A percentile compares a stretch with the other conserved stretches of the same genome.
These are phyloP conservation scores for Candida insectorum DNA, from an alignment of 805 yeast genomes.

Conservation along the genomic window DNA sequence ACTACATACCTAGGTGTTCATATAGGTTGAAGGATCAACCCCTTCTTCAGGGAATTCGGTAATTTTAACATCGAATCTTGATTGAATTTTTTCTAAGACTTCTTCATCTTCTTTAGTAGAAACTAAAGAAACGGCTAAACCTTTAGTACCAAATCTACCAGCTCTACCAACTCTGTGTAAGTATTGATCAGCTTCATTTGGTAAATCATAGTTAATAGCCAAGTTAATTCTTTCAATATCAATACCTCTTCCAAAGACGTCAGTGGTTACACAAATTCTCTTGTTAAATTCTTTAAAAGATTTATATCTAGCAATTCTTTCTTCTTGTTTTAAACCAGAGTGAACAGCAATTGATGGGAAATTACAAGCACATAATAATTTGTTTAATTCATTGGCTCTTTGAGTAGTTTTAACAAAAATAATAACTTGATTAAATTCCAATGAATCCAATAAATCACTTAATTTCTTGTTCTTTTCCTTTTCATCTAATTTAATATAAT, in stretches of 20 bases:
- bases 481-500: conserved; percentile 85
- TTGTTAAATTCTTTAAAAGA: conserved; percentile 96
- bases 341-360: conserved; percentile 98
- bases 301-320: conserved; percentile 95
- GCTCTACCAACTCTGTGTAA: conserved; percentile 99
- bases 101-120: conserved; percentile 84
- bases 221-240: conserved; percentile 98
- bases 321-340: conserved; percentile 93
- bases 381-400: conserved; percentile 90
- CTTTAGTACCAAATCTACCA: conserved; percentile 99
- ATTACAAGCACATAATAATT: conserved; percentile 82
- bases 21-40: conserved; percentile 94
- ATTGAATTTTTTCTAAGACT: conserved; percentile 89
- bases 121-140: conserved; percentile 90
- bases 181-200: conserved; percentile 95
- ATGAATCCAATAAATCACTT: conserved; percentile 86
- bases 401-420: conserved; percentile 89
- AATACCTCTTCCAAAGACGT: conserved; percentile 98
- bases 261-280: conserved; percentile 98
- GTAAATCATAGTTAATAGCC: conserved; percentile 97
- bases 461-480: conserved; percentile 89
- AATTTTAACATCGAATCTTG: conserved; percentile 93
- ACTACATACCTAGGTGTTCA: conserved; percentile 66
- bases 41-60: conserved; percentile 97
- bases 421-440: conserved; percentile 97